These are phyloP conservation scores for Castanea sativa DNA, from an alignment of 306 rosid genomes.

Conservation along the genomic window DNA sequence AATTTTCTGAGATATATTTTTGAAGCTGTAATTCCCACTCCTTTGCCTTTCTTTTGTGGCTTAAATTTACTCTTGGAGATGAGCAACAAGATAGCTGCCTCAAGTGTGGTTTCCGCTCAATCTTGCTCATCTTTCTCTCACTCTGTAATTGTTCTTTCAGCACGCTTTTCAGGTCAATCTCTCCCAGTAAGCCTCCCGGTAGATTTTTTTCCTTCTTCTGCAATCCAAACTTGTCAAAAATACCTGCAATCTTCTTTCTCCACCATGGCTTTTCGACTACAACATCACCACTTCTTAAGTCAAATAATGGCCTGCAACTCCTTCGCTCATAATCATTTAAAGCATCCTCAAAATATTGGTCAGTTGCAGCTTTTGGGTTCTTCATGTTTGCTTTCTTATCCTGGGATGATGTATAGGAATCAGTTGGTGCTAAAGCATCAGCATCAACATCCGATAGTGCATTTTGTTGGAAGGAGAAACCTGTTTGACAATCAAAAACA, in stretches of 20 bases:
- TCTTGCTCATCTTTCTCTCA: not conserved
- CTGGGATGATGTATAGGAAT: not conserved
- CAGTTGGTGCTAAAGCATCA: not conserved
- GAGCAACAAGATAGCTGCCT: not conserved
- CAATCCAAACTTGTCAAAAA: not conserved
- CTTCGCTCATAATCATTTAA: not conserved
- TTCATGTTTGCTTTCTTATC: not conserved
- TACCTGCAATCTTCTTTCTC: not conserved
- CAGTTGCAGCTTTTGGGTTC: not conserved
- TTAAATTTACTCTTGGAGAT: not conserved
- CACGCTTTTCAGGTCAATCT: not conserved
- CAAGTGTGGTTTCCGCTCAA: not conserved
- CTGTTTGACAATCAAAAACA: not conserved
- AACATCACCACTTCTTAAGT: not conserved
- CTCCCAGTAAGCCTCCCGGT: not conserved
- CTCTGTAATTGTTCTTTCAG: not conserved
- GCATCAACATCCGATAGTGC: not conserved
- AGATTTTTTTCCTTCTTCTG: not conserved
- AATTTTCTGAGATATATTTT: too few relatives aligned
- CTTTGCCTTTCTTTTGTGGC: not conserved
- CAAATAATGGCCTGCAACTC: not conserved
- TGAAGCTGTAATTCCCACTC: too few relatives aligned
- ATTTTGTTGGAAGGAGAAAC: not conserved
- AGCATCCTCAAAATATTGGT: not conserved
- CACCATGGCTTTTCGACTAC: not conserved